Percentiles rank a stretch among this genome's conserved stretches.
These are phyloP conservation scores for Dacryopinax primogenitus DNA, from an alignment of 768 basidiomycete species.

Conservation along the genomic window DNA sequence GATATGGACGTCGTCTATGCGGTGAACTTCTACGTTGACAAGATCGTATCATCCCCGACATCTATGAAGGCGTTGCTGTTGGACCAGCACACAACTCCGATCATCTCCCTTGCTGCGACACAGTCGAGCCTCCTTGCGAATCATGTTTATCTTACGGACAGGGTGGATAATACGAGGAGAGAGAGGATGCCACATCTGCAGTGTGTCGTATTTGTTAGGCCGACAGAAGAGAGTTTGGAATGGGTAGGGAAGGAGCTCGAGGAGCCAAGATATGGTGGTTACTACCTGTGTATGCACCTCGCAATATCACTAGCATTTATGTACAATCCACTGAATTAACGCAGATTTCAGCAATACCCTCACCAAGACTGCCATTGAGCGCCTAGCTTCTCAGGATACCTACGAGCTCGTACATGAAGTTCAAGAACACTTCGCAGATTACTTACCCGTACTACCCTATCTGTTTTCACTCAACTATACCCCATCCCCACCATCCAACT, in stretches of 20 bases:
- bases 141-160: conserved; percentile 94
- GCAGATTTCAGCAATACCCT: conserved; percentile 92
- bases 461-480: conserved; percentile 77
- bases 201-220: conserved; percentile 87
- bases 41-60: conserved; percentile 68
- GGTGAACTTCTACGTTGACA: conserved; percentile 82
- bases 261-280: conserved; percentile 92
- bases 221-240: conserved; percentile 66
- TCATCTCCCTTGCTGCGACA: conserved; percentile 86
- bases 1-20: conserved; percentile 92
- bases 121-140: conserved; percentile 87
- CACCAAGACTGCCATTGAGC: conserved; percentile 79
- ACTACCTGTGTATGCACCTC: conserved; percentile 86
- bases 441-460: conserved; percentile 70
- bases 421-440: conserved; percentile 99
- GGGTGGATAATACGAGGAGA: conserved; percentile 85
- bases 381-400: conserved; percentile 86
- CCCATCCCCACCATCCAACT: conserved; percentile 38
- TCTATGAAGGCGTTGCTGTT: conserved; percentile 94
- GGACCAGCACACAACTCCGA: conserved; percentile 95
- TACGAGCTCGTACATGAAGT: conserved; percentile 94
- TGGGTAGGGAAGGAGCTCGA: conserved; percentile 71
- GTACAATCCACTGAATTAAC: neutral
- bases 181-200: conserved; percentile 94
- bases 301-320: conserved; percentile 29